These are phyloP conservation scores for Hammondia hammondi DNA, from an alignment of 169 alveolate genomes.

Conservation along the genomic window DNA sequence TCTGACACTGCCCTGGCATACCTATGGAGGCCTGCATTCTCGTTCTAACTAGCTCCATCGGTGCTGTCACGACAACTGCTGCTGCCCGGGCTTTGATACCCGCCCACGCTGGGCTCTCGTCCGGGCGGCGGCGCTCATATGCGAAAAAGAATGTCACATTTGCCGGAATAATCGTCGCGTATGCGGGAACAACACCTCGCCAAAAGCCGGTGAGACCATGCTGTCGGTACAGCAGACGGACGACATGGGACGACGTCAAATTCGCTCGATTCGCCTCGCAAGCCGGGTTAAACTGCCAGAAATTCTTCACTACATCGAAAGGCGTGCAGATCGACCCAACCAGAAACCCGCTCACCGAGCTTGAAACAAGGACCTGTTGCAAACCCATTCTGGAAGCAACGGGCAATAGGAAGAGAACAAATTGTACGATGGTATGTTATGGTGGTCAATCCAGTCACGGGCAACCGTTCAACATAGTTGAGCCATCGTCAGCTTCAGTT, in stretches of 20 bases:
- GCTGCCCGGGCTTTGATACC: constrained; percentile 59
- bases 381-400: not conserved
- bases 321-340: constrained; percentile 71
- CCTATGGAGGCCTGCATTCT: constrained; percentile 62
- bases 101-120: constrained; percentile 66
- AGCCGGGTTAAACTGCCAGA: constrained; percentile 65
- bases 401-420: not conserved
- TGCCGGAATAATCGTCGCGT: constrained; percentile 47
- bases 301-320: constrained; percentile 72
- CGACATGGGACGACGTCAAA: constrained; percentile 24
- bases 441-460: too few relatives aligned
- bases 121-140: constrained; percentile 52
- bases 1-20: not conserved
- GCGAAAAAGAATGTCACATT: constrained; percentile 60
- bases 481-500: too few relatives aligned
- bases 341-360: constrained; percentile 58
- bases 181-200: constrained; percentile 67
- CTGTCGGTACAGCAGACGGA: constrained; percentile 1
- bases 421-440: not conserved
- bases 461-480: too few relatives aligned
- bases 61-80: constrained; percentile 62
- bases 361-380: constrained; percentile 53
- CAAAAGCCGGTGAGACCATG: constrained; percentile 46
- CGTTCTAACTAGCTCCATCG: constrained; percentile 64
- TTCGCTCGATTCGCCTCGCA: constrained; percentile 27